Conservation (phyloP, 768 basidiomycete species). For the Macrocybe gigantea region DNA sequence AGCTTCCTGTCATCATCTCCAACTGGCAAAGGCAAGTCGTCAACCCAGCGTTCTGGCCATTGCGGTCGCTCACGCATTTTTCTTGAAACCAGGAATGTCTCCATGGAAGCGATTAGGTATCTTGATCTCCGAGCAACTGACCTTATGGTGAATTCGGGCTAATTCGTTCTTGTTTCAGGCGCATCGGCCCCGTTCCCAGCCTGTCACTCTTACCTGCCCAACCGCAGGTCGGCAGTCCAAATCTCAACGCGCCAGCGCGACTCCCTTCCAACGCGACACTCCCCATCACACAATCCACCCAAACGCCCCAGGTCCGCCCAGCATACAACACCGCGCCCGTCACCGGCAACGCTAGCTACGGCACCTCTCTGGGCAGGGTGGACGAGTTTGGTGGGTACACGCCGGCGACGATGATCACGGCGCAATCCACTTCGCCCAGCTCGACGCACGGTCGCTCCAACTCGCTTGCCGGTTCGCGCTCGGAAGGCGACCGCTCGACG, state of each 20-base stretch:
- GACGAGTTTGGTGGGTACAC: conserved; percentile 17
- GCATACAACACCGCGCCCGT: conserved; percentile 4
- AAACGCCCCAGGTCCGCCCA: neutral
- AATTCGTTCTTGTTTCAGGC: conserved; percentile 20
- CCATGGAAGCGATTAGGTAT: conserved; percentile 61
- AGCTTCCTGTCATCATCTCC: conserved; percentile 75
- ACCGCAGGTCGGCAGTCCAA: conserved; percentile 3
- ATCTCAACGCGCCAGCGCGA: neutral
- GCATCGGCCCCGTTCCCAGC: conserved; percentile 41
- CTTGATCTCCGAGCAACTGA: conserved; percentile 9
- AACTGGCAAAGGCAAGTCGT: conserved; percentile 75
- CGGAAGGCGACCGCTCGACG: conserved; percentile 4
- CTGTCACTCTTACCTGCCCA: conserved; percentile 33
- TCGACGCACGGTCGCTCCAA: no score
- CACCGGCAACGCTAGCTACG: neutral
- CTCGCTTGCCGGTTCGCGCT: no score
- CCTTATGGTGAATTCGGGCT: neutral
- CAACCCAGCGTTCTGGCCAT: neutral
- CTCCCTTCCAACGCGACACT: conserved; percentile 8
- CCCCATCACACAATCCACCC: conserved; percentile 5
- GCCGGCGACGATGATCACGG: no score
- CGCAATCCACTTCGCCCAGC: no score
- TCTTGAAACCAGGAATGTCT: conserved; percentile 48
- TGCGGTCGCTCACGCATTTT: conserved; percentile 1
- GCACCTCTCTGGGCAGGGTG: conserved; percentile 2